Conservation (phyloP, 371 early-diverging fungal genomes). For the Paraphysoderma sedebokerense region DNA sequence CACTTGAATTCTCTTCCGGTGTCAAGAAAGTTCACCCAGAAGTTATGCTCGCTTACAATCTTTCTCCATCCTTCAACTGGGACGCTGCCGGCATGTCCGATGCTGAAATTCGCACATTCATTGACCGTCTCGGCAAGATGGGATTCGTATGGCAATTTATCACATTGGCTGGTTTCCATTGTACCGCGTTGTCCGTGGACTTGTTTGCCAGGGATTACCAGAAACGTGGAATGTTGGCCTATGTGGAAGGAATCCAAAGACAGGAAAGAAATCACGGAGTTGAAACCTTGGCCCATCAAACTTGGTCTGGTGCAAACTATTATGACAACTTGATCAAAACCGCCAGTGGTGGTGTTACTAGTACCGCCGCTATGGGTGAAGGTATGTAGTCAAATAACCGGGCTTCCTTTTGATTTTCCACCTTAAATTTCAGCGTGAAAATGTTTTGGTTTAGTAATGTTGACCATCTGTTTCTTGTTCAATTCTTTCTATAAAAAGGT, state of each 20-base stretch:
- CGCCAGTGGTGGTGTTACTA: constrained; percentile 82
- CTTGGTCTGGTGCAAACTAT: constrained; percentile 96
- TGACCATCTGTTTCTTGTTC: too few relatives aligned
- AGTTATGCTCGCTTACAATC: constrained; percentile 77
- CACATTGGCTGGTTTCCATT: constrained; percentile 93
- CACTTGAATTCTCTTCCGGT: constrained; percentile 76
- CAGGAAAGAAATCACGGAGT: constrained; percentile 79
- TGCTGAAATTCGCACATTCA: constrained; percentile 65
- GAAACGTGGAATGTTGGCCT: constrained; percentile 83
- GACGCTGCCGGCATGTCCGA: constrained; percentile 89
- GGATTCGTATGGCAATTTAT: constrained; percentile 98
- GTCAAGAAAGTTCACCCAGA: constrained; percentile 43
- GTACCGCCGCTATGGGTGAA: constrained; percentile 94
- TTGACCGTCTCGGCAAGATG: constrained; percentile 65
- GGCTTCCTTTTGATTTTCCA: too few relatives aligned
- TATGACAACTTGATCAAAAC: constrained; percentile 81
- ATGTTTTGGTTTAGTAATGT: too few relatives aligned
- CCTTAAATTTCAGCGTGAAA: too few relatives aligned
- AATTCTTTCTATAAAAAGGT: too few relatives aligned
- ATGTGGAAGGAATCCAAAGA: constrained; percentile 85
- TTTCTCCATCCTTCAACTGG: constrained; percentile 98
- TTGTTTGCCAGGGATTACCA: constrained; percentile 82
- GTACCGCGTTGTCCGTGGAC: constrained; percentile 61
- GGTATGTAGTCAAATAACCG: too few relatives aligned
- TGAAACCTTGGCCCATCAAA: constrained; percentile 90